Evolutionary conservation across 2,329 filamentous ascomycete genomes (phyloP), one percentile per base, ranked within the genome.

Genomic region (Epichloe bromicola): DNA sequence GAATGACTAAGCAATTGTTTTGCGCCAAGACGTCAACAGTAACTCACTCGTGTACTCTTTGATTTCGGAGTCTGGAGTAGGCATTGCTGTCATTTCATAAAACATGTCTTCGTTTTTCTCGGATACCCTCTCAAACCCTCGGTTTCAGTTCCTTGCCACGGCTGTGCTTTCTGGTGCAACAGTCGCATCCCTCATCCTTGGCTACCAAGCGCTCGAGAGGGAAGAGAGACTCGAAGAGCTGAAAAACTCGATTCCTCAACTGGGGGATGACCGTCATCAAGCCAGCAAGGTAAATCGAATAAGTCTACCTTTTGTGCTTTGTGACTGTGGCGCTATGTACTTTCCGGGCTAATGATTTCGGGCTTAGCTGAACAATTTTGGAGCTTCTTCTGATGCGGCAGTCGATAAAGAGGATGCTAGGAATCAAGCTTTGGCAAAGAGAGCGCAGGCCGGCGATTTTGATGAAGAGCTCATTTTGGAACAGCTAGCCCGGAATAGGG

Each of bases 401-500:
- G 61, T 69, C 40, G 79, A 81, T 60, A 78, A 78, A 56, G 81
- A 85, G 63, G 81, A 85, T 62, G 67, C 73, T 20, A 74, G 79
- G 30, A 80, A 80, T 60, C 71, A 76, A 52, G 71, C 70, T 3
- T 70, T 85, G 14, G 81, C 80, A 2, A 70, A 71, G 36, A 74
- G 80, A 17, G 81, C 81, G 0, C 79, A 80, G 55, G 72, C 71
- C 11, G 81, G 80, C 48, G 78, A 83, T 62, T 84, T 80, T 58
- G 79, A 83, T 60, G 78, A 83, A 59, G 90, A 93, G 60, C 77
- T 98, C 42, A 91, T 97, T 52, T 78, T 95, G 45, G 93, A 98
- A 70, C 93, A 98, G 67, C 78, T 98, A 12, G 90, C 91, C 2
- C 83, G 93, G 47, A 97, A 96, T 65, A 80, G 87, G 50, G 89